Percentiles rank a stretch among this genome's conserved stretches.
phyloP scores from a whole-genome alignment of 2,329 filamentous ascomycete genomes.

The Verticillium albo-atrum region DNA sequence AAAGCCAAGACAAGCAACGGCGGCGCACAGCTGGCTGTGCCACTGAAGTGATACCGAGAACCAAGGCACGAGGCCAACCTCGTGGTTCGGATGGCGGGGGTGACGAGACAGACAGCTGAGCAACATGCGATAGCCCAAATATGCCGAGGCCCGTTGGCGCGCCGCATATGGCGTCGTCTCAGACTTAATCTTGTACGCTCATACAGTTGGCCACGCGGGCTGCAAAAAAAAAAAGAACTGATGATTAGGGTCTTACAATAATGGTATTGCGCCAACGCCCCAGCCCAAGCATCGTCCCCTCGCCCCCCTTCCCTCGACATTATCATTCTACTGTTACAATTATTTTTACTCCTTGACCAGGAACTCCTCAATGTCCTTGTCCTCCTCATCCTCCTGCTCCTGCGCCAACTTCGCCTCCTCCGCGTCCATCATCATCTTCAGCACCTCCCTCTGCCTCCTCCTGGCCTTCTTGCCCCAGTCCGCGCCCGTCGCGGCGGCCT shows the following conservation, averaged over 20 bases:
- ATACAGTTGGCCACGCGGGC: neutral
- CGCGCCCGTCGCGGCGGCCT: constrained; percentile 40
- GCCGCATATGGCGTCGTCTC: too few relatives aligned
- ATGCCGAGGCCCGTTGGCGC: neutral
- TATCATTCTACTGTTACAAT: too few relatives aligned
- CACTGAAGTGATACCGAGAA: neutral
- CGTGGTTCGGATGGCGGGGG: neutral
- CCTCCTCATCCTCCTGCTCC: constrained; percentile 57
- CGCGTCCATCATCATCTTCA: constrained; percentile 60
- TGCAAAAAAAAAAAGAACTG: neutral
- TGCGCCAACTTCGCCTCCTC: constrained; percentile 56
- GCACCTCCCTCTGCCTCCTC: constrained; percentile 61
- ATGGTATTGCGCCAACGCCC: constrained; percentile 14
- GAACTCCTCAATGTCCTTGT: constrained; percentile 72
- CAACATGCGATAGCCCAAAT: neutral
- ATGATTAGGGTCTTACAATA: neutral
- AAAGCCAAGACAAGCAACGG: neutral
- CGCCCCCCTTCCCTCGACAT: too few relatives aligned
- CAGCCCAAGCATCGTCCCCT: constrained; percentile 45
- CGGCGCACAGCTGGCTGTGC: neutral
- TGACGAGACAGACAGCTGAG: too few relatives aligned
- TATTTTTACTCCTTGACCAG: constrained; percentile 44
- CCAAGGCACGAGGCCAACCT: neutral
- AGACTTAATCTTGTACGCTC: neutral
- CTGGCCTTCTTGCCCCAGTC: constrained; percentile 69